Evolutionary conservation across 2,329 filamentous ascomycete species (phyloP).

Genomic region (Talaromyces marneffei): DNA sequence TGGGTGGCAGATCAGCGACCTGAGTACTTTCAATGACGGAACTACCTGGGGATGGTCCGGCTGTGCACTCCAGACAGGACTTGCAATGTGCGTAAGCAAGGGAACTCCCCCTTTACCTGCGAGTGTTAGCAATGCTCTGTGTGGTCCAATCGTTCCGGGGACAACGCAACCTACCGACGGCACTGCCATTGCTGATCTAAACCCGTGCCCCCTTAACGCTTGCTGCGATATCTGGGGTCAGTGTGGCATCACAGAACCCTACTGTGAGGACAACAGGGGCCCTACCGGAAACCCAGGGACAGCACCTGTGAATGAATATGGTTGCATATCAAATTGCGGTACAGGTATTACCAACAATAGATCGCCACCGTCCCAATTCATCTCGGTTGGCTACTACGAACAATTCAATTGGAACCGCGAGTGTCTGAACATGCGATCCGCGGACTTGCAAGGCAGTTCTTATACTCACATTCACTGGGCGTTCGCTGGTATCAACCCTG

Average conservation of each 20-base stretch:
- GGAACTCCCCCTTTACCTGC: conserved; percentile 35
- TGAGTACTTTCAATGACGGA: conserved; percentile 34
- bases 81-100: conserved; percentile 32
- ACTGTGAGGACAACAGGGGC: conserved; percentile 30
- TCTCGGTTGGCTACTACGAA: conserved; percentile 29
- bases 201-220: conserved; percentile 38
- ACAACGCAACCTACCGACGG: conserved; percentile 17
- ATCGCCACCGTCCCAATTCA: background rate
- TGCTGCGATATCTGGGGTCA: conserved; percentile 41
- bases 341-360: background rate
- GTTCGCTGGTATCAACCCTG: conserved; percentile 29
- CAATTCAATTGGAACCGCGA: conserved; percentile 24
- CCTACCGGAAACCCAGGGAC: conserved; percentile 34
- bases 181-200: conserved; percentile 25
- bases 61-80: conserved; percentile 26
- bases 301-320: conserved; percentile 26
- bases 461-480: conserved; percentile 34
- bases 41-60: conserved; percentile 39
- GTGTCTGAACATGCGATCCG: conserved; percentile 25
- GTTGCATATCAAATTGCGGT: conserved; percentile 42
- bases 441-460: conserved; percentile 18
- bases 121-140: conserved; percentile 29
- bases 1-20: conserved; percentile 26
- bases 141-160: conserved; percentile 38
- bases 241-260: conserved; percentile 40